A percentile compares a stretch with the other conserved stretches of the same genome.
Evolutionary conservation across 1,284 basidiomycete species (phyloP).

Genomic region (Trametes versicolor): DNA sequence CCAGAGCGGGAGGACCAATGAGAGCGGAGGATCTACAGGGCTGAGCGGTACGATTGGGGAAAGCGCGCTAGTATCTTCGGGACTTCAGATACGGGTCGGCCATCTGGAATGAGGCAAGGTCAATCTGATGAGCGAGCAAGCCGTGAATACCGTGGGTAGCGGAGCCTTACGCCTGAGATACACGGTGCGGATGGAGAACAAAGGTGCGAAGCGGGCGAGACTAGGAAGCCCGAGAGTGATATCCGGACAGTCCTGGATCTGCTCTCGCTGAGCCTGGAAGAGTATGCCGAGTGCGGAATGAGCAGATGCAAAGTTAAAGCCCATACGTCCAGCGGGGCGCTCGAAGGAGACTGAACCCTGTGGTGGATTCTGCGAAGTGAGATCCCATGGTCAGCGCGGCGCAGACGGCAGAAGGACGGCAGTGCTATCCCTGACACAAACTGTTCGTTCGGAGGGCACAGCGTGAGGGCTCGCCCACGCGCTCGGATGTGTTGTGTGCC

Average conservation of each 20-base stretch:
- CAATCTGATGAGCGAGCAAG: conserved; percentile 14
- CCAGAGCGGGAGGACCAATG: conserved; percentile 8
- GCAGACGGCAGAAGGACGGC: not conserved
- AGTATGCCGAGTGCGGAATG: conserved; percentile 2
- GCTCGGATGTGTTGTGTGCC: not conserved
- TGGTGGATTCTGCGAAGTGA: not conserved
- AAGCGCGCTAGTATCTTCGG: conserved; percentile 13
- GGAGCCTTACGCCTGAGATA: conserved; percentile 8
- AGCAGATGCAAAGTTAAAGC: conserved; percentile 5
- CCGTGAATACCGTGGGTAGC: conserved; percentile 25
- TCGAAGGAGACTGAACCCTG: not conserved
- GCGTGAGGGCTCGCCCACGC: not conserved
- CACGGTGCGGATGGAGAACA: conserved; percentile 12
- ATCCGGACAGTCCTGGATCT: conserved; percentile 12
- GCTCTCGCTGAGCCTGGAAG: conserved; percentile 19
- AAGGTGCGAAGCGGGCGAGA: conserved; percentile 1
- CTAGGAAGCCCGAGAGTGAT: conserved; percentile 3
- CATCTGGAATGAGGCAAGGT: conserved; percentile 1
- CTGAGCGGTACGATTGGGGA: not conserved
- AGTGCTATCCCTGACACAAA: not conserved
- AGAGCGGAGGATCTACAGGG: conserved; percentile 1
- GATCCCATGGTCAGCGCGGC: conserved; percentile 1
- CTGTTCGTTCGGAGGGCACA: not conserved
- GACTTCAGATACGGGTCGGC: not conserved
- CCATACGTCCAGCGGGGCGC: conserved; percentile 2